phyloP scores from a whole-genome alignment of 2,329 filamentous ascomycete genomes.

The Pseudogymnoascus sp. region DNA sequence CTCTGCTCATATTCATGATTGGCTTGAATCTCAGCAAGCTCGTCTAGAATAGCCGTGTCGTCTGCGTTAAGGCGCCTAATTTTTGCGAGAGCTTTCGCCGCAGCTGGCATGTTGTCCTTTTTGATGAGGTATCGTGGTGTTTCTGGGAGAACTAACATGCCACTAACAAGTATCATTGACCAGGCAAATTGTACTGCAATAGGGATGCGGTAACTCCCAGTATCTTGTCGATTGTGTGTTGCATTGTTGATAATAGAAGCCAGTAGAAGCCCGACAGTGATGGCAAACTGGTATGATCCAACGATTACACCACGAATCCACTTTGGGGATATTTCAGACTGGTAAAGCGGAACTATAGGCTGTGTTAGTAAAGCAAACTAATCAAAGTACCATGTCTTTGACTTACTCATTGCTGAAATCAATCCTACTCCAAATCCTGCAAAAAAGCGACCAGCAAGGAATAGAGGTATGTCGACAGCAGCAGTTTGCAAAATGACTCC shows the following conservation, averaged over 20 bases:
- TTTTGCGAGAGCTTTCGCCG: conserved; percentile 61
- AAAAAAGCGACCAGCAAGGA: conserved; percentile 65
- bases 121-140: conserved; percentile 73
- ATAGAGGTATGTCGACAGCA: conserved; percentile 53
- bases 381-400: not conserved
- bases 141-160: conserved; percentile 66
- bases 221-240: conserved; percentile 48
- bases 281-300: conserved; percentile 69
- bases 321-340: conserved; percentile 75
- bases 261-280: conserved; percentile 62
- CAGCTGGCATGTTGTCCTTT: conserved; percentile 55
- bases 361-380: conserved; percentile 15
- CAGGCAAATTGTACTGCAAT: conserved; percentile 68
- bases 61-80: conserved; percentile 67
- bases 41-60: conserved; percentile 66
- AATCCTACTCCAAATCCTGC: conserved; percentile 68
- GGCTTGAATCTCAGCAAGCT: conserved; percentile 67
- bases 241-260: conserved; percentile 64
- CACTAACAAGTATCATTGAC: conserved; percentile 60
- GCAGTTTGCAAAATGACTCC: conserved; percentile 62
- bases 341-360: conserved; percentile 63
- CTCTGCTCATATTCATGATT: conserved; percentile 70
- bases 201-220: conserved; percentile 67
- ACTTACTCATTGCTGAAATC: conserved; percentile 56
- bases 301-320: conserved; percentile 74